phyloP scores from a whole-genome alignment of 305 asterid genomes.

The Fraxinus floribunda region DNA sequence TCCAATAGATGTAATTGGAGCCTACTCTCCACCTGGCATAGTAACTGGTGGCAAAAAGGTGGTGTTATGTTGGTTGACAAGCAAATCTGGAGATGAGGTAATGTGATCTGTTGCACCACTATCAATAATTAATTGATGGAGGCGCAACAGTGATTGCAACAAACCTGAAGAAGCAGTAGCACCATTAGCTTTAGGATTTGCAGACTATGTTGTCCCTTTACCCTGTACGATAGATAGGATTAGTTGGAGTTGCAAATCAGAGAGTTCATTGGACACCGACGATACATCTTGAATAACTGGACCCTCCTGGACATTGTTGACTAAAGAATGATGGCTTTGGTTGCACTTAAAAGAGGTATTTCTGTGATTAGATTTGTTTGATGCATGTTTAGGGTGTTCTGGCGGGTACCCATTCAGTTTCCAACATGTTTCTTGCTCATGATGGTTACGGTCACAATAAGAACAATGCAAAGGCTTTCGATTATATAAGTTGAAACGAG shows the following conservation, averaged over 20 bases:
- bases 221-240: neutral
- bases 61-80: neutral
- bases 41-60: neutral
- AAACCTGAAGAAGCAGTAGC: neutral
- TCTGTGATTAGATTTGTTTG: neutral
- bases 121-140: neutral
- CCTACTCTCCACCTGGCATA: neutral
- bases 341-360: neutral
- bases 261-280: neutral
- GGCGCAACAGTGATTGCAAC: neutral
- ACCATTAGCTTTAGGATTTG: neutral
- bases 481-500: neutral
- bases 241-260: neutral
- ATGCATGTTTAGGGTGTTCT: neutral
- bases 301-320: neutral
- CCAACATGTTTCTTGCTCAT: neutral
- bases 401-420: neutral
- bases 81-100: conserved; percentile 1
- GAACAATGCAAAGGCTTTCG: neutral
- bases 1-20: neutral
- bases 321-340: neutral
- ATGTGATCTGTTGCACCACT: conserved; percentile 1
- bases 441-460: neutral
- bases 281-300: neutral
- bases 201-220: neutral